Base-by-base conservation (phyloP, 148 eudicot species). In the Oxyria digyna region DNA sequence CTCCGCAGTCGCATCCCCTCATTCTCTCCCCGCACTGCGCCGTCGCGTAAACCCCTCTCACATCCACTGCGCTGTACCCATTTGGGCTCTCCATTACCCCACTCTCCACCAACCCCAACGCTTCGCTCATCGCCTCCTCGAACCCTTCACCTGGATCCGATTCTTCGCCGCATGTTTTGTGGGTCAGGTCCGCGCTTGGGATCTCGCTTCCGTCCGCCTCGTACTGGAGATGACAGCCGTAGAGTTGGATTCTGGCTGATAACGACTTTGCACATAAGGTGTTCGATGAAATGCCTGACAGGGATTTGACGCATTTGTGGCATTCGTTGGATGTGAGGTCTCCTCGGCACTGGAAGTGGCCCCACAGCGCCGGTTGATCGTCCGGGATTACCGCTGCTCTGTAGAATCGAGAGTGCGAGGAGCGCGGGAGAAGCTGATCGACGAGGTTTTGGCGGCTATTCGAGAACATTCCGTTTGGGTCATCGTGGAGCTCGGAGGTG, bases 211-310 rank as follows among this genome's bases (percentile, higher is more conserved):
- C 80, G 3, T 74, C 79, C 0, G 67, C 67, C 50, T 83, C 64
- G 27, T 78, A 78, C 11, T 67, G 75, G 1, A 77, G 9, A 37
- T 78, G 75, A 29, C 84, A 81, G 7, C 84, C 87, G 1, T 67
- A 72, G 13, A 81, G 84, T 69, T 78, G 87, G 50, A 78, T 50
- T 43, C 84, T 57, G 37, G 81, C 75, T 13, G 80, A 74, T 8
- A 74, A 6, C 1, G 29, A 52, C 2, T 45, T 9, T 1, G 75
- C 79, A 52, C 84, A 75, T 29, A 24, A 66, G 14, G 13, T 66
- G 15, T 20, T 66, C 42, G 26, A 35, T 15, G 69, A 35, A 35
- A 38, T 14, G 42, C 20, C 9, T 20, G 69, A 43, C 10, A 67
- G 5, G 15, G 69, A 37, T 0, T 42, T 23, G 3, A 67, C 48